phyloP scores from a whole-genome alignment of 495 filamentous ascomycete species.

The Haplographium delicatum region DNA sequence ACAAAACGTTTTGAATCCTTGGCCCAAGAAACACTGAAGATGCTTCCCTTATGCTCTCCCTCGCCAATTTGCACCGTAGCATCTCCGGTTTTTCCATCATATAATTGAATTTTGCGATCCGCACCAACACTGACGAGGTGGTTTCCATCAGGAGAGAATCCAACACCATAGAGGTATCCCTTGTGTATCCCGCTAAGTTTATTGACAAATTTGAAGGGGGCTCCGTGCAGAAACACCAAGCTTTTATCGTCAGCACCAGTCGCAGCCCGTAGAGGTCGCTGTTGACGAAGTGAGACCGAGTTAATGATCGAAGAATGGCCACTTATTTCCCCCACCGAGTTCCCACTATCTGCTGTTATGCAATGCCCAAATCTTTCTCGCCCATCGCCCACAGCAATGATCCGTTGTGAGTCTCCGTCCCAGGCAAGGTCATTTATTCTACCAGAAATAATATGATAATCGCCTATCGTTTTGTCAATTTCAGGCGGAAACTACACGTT shows the following conservation, averaged over 20 bases:
- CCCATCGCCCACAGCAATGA: slow-evolving; percentile 93
- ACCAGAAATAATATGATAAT: slow-evolving; percentile 91
- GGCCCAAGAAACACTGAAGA: slow-evolving; percentile 87
- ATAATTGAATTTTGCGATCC: slow-evolving; percentile 85
- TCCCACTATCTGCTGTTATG: slow-evolving; percentile 92
- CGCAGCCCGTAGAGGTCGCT: slow-evolving; percentile 82
- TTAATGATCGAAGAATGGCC: slow-evolving; percentile 91
- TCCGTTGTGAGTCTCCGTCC: slow-evolving; percentile 94
- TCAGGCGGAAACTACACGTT: background rate
- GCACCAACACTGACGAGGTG: slow-evolving; percentile 82
- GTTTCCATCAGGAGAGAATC: slow-evolving; percentile 85
- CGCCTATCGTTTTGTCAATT: slow-evolving; percentile 48
- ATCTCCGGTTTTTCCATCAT: slow-evolving; percentile 92
- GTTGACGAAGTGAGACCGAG: slow-evolving; percentile 80
- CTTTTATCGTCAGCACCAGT: slow-evolving; percentile 86
- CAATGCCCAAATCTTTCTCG: slow-evolving; percentile 91
- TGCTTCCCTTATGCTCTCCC: slow-evolving; percentile 81
- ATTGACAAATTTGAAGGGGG: slow-evolving; percentile 89
- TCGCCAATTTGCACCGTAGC: slow-evolving; percentile 70
- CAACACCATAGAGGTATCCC: slow-evolving; percentile 81
- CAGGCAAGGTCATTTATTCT: slow-evolving; percentile 94
- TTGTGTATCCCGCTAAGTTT: slow-evolving; percentile 71
- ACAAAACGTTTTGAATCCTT: slow-evolving; percentile 84
- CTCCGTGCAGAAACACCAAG: slow-evolving; percentile 87
- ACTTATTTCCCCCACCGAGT: slow-evolving; percentile 87